Percentiles rank a stretch among this genome's conserved stretches.
Evolutionary conservation across 768 basidiomycete species (phyloP).

Genomic region (Trametes elegans): DNA sequence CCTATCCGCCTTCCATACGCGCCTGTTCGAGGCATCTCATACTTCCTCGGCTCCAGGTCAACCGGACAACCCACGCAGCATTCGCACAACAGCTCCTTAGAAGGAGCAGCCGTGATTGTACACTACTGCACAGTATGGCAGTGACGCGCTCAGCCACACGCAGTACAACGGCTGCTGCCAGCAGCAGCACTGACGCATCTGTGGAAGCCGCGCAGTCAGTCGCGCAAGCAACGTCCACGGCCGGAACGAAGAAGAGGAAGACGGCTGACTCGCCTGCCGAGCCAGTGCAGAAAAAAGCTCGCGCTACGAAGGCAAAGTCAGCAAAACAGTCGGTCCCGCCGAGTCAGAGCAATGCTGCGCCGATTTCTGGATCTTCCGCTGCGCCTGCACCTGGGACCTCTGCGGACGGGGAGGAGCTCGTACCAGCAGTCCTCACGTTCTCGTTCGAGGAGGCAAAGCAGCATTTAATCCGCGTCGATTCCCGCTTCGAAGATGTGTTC

Average conservation of each 20-base stretch:
- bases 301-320: constrained; percentile 8
- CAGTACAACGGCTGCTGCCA: neutral
- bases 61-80: too few species aligned
- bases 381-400: neutral
- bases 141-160: constrained; percentile 27
- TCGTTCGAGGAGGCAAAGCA: constrained; percentile 71
- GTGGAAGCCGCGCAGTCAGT: neutral
- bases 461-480: constrained; percentile 66
- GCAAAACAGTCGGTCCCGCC: too few species aligned
- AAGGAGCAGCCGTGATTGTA: too few species aligned
- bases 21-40: too few species aligned
- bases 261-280: neutral
- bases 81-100: too few species aligned
- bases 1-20: too few species aligned
- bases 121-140: constrained; percentile 18
- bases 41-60: too few species aligned
- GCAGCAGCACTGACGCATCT: neutral
- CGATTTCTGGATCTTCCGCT: neutral
- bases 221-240: constrained; percentile 1
- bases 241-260: constrained; percentile 5
- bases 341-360: too few species aligned
- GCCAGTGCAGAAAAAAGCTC: constrained; percentile 6
- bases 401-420: constrained; percentile 32
- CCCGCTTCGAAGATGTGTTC: constrained; percentile 72
- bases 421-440: constrained; percentile 74